A percentile compares a stretch with the other conserved stretches of the same genome.
Conservation (phyloP, 2,329 filamentous ascomycete species). For the Kalaharituber pfeilii region DNA sequence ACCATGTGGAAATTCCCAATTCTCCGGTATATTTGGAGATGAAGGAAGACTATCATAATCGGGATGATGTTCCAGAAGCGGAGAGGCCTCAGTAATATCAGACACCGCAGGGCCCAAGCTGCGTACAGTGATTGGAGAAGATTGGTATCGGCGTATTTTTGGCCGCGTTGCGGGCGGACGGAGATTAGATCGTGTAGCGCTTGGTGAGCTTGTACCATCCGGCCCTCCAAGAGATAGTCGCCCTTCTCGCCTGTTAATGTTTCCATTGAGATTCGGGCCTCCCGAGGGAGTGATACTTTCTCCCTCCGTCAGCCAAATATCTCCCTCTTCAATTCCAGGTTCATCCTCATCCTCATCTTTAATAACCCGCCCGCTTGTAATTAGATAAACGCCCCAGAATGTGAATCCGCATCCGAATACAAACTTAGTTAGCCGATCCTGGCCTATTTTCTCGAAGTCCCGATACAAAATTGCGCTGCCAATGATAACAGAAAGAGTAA, state of each 20-base stretch:
- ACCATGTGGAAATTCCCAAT: background rate
- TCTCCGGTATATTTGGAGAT: background rate
- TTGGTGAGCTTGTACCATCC: background rate
- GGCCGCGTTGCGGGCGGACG: too few species aligned
- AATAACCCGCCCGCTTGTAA: conserved; percentile 41
- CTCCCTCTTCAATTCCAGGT: conserved; percentile 3
- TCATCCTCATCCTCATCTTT: conserved; percentile 24
- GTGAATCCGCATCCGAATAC: conserved; percentile 78
- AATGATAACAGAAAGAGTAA: conserved; percentile 86
- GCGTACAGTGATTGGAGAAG: background rate
- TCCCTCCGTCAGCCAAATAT: background rate
- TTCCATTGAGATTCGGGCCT: background rate
- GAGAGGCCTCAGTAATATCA: background rate
- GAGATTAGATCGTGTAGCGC: background rate
- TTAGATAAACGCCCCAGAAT: conserved; percentile 92
- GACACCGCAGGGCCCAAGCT: background rate
- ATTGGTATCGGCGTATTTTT: background rate
- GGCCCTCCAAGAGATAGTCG: background rate
- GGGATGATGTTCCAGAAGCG: background rate
- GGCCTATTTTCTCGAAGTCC: conserved; percentile 73
- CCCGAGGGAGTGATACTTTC: background rate
- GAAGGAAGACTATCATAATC: background rate
- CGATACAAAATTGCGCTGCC: conserved; percentile 86
- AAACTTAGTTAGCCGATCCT: conserved; percentile 63
- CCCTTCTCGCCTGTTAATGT: background rate